Conservation (phyloP, 2,329 filamentous ascomycete genomes). For the Leptographium lundbergii region DNA sequence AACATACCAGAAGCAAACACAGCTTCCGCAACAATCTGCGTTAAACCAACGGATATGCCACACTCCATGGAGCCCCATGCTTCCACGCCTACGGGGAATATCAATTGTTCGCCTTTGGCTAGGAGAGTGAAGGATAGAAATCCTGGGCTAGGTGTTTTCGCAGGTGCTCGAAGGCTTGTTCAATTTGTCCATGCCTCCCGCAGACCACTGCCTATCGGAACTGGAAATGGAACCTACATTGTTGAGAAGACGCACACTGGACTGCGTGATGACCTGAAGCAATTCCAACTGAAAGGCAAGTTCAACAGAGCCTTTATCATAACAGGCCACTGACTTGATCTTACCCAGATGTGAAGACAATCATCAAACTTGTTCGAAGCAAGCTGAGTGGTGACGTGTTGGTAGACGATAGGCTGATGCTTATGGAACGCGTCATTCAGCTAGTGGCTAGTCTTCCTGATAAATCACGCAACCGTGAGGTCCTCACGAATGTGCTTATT, state of each 20-base stretch:
- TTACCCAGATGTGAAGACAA: constrained; percentile 27
- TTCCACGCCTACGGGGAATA: too few relatives aligned
- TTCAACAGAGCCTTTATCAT: too few relatives aligned
- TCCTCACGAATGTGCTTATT: constrained; percentile 56
- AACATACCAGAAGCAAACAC: too few relatives aligned
- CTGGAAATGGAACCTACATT: constrained; percentile 49
- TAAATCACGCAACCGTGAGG: constrained; percentile 45
- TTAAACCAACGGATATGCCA: too few relatives aligned
- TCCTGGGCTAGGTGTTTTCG: not conserved
- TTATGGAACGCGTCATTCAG: constrained; percentile 63
- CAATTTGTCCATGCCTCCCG: constrained; percentile 23
- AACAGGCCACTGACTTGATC: not conserved
- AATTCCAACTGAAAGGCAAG: constrained; percentile 35
- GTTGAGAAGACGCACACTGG: constrained; percentile 33
- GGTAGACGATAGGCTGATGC: constrained; percentile 62
- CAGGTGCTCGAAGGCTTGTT: not conserved
- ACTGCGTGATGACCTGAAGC: constrained; percentile 43
- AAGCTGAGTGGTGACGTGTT: constrained; percentile 51
- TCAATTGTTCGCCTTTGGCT: too few relatives aligned
- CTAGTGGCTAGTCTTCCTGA: constrained; percentile 53
- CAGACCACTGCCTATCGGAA: constrained; percentile 50
- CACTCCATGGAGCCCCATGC: too few relatives aligned
- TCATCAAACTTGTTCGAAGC: constrained; percentile 45
- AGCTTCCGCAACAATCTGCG: too few relatives aligned
- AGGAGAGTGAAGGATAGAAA: too few relatives aligned